These are phyloP conservation scores for Hanseniaspora pseudoguilliermondii DNA, from an alignment of 805 yeast species.

Conservation along the genomic window DNA sequence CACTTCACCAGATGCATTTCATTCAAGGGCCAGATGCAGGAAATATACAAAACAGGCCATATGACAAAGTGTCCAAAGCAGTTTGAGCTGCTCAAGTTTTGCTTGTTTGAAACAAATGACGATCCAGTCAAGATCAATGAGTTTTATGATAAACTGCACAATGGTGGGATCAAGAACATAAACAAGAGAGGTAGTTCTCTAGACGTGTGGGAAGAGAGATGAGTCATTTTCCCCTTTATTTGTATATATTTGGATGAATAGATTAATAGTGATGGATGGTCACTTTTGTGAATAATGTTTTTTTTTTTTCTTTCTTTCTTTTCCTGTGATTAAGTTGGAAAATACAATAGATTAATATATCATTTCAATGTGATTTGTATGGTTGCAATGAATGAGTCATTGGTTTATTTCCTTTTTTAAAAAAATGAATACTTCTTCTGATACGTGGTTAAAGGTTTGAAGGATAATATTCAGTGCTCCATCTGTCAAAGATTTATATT, in stretches of 20 bases:
- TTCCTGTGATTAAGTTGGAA: no score
- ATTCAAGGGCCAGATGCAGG: conserved; percentile 75
- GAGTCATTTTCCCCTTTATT: no score
- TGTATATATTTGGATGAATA: not conserved
- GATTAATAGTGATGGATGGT: not conserved
- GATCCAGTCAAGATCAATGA: conserved; percentile 54
- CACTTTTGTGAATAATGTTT: no score
- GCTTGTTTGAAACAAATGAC: conserved; percentile 39
- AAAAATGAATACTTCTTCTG: not conserved
- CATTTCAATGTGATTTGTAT: no score
- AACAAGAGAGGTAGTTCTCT: conserved; percentile 64
- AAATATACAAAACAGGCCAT: conserved; percentile 73
- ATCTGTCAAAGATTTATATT: not conserved
- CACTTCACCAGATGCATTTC: conserved; percentile 79
- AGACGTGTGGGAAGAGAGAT: conserved; percentile 58
- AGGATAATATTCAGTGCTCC: not conserved
- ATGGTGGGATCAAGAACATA: not conserved
- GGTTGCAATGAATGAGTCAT: no score
- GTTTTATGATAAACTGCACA: conserved; percentile 44
- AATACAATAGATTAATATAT: no score
- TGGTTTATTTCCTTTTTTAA: no score
- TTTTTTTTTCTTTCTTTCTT: no score
- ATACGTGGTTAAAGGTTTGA: not conserved
- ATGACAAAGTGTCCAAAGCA: conserved; percentile 59
- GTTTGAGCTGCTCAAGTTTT: conserved; percentile 67